A percentile compares a stretch with the other conserved stretches of the same genome.
phyloP scores from a whole-genome alignment of 371 early-diverging fungal genomes.

The Apophysomyces elegans region DNA sequence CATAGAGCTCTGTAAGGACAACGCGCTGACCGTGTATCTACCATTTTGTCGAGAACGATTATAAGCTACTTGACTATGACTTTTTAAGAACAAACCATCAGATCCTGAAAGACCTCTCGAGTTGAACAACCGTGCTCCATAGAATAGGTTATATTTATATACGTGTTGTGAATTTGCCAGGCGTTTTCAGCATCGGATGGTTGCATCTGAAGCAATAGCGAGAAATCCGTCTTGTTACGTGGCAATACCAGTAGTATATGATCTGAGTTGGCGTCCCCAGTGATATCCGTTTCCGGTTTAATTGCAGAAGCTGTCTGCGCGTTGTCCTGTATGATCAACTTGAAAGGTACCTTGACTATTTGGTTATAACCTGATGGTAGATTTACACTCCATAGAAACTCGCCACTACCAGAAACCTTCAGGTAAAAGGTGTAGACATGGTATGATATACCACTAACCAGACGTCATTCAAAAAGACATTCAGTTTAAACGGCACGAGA shows the following conservation, averaged over 20 bases:
- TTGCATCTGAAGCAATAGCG: background rate
- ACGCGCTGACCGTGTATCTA: slow-evolving; percentile 1
- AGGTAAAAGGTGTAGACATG: background rate
- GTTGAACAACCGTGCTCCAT: background rate
- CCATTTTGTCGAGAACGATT: background rate
- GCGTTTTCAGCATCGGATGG: background rate
- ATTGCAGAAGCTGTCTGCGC: background rate
- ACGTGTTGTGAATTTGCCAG: background rate
- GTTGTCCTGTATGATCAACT: background rate
- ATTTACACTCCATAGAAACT: background rate
- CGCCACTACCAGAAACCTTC: background rate
- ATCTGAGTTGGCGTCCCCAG: background rate
- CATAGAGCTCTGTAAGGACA: slow-evolving; percentile 1
- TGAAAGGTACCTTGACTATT: background rate
- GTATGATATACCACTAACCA: background rate
- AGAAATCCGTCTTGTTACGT: background rate
- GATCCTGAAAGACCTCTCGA: background rate
- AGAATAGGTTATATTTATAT: background rate
- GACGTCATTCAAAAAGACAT: background rate
- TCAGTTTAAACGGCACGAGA: background rate
- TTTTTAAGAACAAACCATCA: background rate
- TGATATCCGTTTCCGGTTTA: background rate
- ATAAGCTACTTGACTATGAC: background rate
- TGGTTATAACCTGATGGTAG: background rate
- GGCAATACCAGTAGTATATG: background rate